Evolutionary conservation across 371 early-diverging fungal genomes (phyloP).

Genomic region (Haplosporangium sp.): DNA sequence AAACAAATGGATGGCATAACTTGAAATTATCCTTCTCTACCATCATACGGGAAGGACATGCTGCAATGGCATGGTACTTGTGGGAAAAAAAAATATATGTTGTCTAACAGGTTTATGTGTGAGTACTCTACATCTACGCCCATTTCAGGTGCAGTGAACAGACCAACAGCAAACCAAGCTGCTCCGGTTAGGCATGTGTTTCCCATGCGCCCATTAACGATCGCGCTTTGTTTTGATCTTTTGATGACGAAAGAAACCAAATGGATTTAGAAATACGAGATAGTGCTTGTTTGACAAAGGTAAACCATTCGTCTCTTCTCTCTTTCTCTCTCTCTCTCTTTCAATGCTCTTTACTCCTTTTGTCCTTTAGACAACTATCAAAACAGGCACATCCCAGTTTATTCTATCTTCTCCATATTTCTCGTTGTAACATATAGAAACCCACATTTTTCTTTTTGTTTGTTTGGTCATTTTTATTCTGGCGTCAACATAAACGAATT

Average conservation of each 20-base stretch:
- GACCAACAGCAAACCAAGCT: too few relatives aligned
- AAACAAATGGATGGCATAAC: not conserved
- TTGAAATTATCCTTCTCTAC: too few relatives aligned
- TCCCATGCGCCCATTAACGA: not conserved
- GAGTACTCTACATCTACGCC: too few relatives aligned
- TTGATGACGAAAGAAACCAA: not conserved
- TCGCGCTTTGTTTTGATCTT: conserved; percentile 2
- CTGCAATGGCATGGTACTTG: too few relatives aligned
- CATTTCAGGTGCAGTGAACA: too few relatives aligned
- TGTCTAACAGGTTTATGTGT: too few relatives aligned
- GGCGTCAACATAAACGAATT: not conserved
- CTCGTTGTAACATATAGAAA: not conserved
- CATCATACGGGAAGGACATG: too few relatives aligned
- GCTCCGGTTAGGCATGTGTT: not conserved
- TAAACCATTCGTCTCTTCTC: not conserved
- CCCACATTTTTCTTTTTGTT: conserved; percentile 3
- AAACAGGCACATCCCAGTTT: not conserved
- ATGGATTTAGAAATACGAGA: not conserved
- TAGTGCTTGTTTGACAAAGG: not conserved
- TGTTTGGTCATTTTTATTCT: not conserved
- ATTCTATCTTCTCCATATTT: not conserved
- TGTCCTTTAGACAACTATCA: not conserved
- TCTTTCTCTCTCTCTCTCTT: not conserved
- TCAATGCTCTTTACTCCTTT: not conserved
- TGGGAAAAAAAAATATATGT: too few relatives aligned